A percentile compares a stretch with the other conserved stretches of the same genome.
phyloP scores from a whole-genome alignment of 345 rosid species.

The Acer campestre region DNA sequence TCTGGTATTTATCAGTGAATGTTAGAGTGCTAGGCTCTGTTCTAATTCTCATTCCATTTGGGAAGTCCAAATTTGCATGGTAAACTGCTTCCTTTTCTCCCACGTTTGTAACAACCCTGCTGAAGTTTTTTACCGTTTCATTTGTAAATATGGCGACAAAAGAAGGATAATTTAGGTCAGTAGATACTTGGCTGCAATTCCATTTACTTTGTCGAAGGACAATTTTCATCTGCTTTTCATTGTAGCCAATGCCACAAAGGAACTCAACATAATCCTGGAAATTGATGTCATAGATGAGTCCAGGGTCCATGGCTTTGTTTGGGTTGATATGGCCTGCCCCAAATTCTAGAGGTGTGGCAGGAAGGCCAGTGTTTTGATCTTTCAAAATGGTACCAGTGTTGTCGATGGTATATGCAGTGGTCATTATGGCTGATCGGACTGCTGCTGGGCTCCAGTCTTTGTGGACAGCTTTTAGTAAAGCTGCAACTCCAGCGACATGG shows the following conservation, averaged over 20 bases:
- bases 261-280: slow-evolving; percentile 42
- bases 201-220: slow-evolving; percentile 33
- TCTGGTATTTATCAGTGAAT: slow-evolving; percentile 21
- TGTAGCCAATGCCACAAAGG: slow-evolving; percentile 40
- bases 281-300: slow-evolving; percentile 41
- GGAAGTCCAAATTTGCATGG: slow-evolving; percentile 9
- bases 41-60: slow-evolving; percentile 19
- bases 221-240: slow-evolving; percentile 37
- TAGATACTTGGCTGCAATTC: slow-evolving; percentile 32
- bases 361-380: slow-evolving; percentile 14
- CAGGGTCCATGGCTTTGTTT: slow-evolving; percentile 50
- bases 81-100: slow-evolving; percentile 33
- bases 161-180: slow-evolving; percentile 43
- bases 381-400: slow-evolving; percentile 23
- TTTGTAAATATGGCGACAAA: slow-evolving; percentile 31
- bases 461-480: slow-evolving; percentile 49
- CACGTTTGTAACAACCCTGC: slow-evolving; percentile 32
- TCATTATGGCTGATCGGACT: slow-evolving; percentile 52
- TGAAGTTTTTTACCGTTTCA: slow-evolving; percentile 26
- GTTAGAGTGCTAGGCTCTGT: slow-evolving; percentile 25
- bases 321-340: slow-evolving; percentile 47
- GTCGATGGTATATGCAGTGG: slow-evolving; percentile 42
- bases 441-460: slow-evolving; percentile 46
- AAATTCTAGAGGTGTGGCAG: slow-evolving; percentile 47
- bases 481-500: slow-evolving; percentile 60